Evolutionary conservation across 192 early-diverging fungal genomes (phyloP).

Genomic region (Entomortierella lignicola): DNA sequence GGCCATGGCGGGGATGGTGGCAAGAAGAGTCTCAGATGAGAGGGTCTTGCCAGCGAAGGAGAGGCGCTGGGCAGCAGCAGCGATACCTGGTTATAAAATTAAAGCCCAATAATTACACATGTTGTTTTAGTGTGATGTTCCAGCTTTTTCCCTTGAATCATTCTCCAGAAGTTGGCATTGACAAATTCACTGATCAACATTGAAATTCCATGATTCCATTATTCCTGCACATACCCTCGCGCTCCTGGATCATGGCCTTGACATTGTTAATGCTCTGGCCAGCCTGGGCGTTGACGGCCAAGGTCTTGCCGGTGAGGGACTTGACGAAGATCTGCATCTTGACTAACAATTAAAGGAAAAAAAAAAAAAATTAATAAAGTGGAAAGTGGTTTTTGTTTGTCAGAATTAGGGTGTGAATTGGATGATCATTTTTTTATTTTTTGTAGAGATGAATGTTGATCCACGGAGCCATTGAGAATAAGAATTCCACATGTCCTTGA

Average conservation of each 20-base stretch:
- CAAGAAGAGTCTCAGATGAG: constrained; percentile 34
- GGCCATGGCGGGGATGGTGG: constrained; percentile 48
- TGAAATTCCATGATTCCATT: not conserved
- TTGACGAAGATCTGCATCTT: constrained; percentile 74
- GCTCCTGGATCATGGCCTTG: constrained; percentile 67
- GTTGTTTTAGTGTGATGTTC: not conserved
- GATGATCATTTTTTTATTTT: constrained; percentile 5
- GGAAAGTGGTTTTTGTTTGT: not conserved
- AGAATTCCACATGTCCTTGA: constrained; percentile 8
- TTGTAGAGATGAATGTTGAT: not conserved
- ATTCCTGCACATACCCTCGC: constrained; percentile 59
- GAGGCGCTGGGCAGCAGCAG: constrained; percentile 68
- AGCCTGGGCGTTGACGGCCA: constrained; percentile 64
- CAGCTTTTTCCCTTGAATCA: not conserved
- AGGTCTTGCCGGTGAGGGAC: constrained; percentile 73
- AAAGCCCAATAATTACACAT: constrained; percentile 1
- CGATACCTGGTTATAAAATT: constrained; percentile 65
- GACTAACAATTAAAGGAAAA: constrained; percentile 14
- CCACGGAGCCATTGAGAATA: not conserved
- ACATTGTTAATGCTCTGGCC: constrained; percentile 62
- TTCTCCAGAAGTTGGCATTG: not conserved
- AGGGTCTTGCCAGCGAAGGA: constrained; percentile 66
- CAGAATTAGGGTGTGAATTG: constrained; percentile 2
- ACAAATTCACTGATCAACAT: constrained; percentile 1
- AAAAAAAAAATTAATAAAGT: not conserved